A percentile compares a stretch with the other conserved stretches of the same genome.
Conservation (phyloP, 1,284 basidiomycete species). For the Moniliophthora roreri region DNA sequence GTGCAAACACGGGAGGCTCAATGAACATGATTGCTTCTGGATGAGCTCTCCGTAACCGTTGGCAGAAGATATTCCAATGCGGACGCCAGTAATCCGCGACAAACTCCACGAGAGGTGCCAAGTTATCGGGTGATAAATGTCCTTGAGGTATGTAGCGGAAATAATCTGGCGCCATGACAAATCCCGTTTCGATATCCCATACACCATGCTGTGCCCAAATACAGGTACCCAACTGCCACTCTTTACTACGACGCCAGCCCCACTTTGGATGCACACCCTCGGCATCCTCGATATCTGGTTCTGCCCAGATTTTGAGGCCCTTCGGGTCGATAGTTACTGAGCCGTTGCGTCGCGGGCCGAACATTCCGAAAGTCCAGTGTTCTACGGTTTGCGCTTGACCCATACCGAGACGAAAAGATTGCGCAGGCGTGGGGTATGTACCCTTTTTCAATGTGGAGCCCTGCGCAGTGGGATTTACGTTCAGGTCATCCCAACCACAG, state of each 20-base stretch:
- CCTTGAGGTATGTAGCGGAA: slow-evolving; percentile 53
- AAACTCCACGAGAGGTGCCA: slow-evolving; percentile 56
- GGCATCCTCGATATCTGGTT: slow-evolving; percentile 39
- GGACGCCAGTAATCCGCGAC: slow-evolving; percentile 83
- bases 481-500: slow-evolving; percentile 77
- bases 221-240: slow-evolving; percentile 86
- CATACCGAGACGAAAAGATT: slow-evolving; percentile 87
- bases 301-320: slow-evolving; percentile 74
- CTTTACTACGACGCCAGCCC: slow-evolving; percentile 78
- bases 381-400: slow-evolving; percentile 85
- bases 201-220: slow-evolving; percentile 94
- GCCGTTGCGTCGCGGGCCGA: slow-evolving; percentile 80
- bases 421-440: slow-evolving; percentile 82
- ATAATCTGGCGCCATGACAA: slow-evolving; percentile 77
- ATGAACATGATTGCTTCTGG: slow-evolving; percentile 89
- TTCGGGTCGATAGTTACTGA: slow-evolving; percentile 82
- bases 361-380: slow-evolving; percentile 76
- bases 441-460: slow-evolving; percentile 81
- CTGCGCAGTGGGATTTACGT: slow-evolving; percentile 61
- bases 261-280: slow-evolving; percentile 59
- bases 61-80: slow-evolving; percentile 70
- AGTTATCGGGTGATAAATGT: slow-evolving; percentile 13
- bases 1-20: slow-evolving; percentile 90
- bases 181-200: slow-evolving; percentile 79
- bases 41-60: slow-evolving; percentile 71